phyloP scores from a whole-genome alignment of 306 rosid genomes.

The Albizia julibrissin region DNA sequence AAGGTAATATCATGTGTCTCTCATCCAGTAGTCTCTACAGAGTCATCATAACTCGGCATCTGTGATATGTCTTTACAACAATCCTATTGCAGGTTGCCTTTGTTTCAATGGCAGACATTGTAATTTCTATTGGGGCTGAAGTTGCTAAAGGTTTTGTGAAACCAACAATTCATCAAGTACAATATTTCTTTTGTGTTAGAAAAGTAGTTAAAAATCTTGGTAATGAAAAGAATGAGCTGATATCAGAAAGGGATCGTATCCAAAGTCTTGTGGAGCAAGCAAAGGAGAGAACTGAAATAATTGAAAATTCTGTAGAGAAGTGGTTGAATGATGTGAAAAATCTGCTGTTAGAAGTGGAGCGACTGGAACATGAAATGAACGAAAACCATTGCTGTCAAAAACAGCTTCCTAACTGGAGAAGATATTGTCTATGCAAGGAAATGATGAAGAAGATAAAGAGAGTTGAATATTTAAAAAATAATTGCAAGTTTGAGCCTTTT shows the following conservation, averaged over 20 bases:
- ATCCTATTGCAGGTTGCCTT: neutral
- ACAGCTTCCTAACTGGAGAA: slow-evolving; percentile 20
- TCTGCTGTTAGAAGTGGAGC: neutral
- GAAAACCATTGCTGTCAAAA: slow-evolving; percentile 14
- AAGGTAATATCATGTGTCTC: neutral
- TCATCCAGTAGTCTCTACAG: neutral
- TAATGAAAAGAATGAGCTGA: neutral
- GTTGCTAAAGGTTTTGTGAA: neutral
- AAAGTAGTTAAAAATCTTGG: neutral
- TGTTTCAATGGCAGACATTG: slow-evolving; percentile 12
- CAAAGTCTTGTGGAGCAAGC: slow-evolving; percentile 4
- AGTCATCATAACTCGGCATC: neutral
- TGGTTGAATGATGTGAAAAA: slow-evolving; percentile 23
- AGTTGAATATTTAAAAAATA: neutral
- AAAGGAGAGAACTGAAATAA: slow-evolving; percentile 3
- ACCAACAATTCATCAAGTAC: neutral
- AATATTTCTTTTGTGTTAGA: neutral
- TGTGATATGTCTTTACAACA: neutral
- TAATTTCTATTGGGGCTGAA: slow-evolving; percentile 11
- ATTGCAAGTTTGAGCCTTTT: neutral
- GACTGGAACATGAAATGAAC: neutral
- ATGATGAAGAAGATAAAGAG: neutral
- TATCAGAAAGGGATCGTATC: neutral
- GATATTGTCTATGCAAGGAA: slow-evolving; percentile 25
- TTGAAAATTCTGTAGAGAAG: neutral